phyloP scores from a whole-genome alignment of 1,284 basidiomycete species.

The Taiwanofungus camphoratus region DNA sequence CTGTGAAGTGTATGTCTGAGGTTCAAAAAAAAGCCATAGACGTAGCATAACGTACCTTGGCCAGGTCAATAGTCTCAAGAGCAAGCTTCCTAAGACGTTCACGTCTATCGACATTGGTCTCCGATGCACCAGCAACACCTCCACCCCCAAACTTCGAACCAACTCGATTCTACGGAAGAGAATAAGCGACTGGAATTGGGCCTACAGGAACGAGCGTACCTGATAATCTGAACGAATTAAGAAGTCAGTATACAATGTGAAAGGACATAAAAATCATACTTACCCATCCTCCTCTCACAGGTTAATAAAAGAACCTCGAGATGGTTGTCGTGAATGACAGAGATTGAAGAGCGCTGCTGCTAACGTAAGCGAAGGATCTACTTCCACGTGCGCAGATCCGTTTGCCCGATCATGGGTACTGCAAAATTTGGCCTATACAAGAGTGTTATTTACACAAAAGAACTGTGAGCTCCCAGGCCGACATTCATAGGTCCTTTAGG shows the following conservation, averaged over 20 bases:
- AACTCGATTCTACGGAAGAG: conserved; percentile 73
- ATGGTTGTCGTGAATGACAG: conserved; percentile 6
- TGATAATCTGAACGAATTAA: conserved; percentile 36
- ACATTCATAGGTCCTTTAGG: too few species aligned
- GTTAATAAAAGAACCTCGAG: too few species aligned
- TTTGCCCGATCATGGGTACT: conserved; percentile 11
- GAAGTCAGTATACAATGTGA: conserved; percentile 33
- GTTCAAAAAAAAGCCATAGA: conserved; percentile 3
- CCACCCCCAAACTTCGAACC: conserved; percentile 95
- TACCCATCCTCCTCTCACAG: too few species aligned
- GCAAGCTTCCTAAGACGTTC: conserved; percentile 95
- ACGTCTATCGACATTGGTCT: conserved; percentile 92
- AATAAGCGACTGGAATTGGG: neutral
- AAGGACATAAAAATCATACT: neutral
- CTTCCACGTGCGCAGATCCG: neutral
- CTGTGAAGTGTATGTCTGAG: conserved; percentile 34
- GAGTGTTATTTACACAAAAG: neutral
- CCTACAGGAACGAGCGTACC: conserved; percentile 22
- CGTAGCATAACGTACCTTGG: conserved; percentile 55
- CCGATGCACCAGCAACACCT: conserved; percentile 88
- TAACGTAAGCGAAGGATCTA: neutral
- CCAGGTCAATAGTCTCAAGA: conserved; percentile 92
- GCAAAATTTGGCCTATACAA: neutral
- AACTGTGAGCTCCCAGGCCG: too few species aligned
- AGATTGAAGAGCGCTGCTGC: neutral